Base-by-base conservation (phyloP, 228 moss, liverwort and hornwort species). In the Sphagnum magellanicum region DNA sequence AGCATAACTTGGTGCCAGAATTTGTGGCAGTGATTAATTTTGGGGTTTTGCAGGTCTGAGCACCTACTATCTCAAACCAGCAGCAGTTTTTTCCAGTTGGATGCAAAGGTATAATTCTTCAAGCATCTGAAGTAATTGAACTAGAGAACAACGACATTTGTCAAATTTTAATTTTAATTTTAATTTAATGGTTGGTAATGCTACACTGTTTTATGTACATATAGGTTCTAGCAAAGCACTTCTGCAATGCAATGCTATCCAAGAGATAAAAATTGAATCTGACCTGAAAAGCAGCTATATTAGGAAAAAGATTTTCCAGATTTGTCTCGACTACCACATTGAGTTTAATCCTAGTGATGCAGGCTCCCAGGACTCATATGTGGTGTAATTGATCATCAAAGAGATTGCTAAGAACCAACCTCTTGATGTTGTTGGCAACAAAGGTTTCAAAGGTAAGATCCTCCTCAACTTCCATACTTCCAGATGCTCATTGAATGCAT, bases 341-440 rank as follows among this genome's bases (percentile, higher is more conserved):
- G 90, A 95, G 74, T 87, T 95, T 71, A 91, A 87, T 79, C 95
- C 95, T 9, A 95, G 94, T 71, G 94, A 95, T 82, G 94, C 91
- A 72, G 91, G 94, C 8, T 95, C 88, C 71, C 94, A 90, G 80
- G 94, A 95, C 67, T 86, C 90, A 60, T 91, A 88, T 60, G 94
- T 91, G 14, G 91, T 95, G 13, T 91, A 95, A 70, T 91, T 90
- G 63, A 91, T 95, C 61, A 90, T 95, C 65, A 95, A 95, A 73
- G 91, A 90, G 64, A 91, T 95, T 89, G 90, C 91, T 16, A 91
- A 83, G 73, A 90, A 84, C 52, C 83, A 87, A 49, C 94, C 94
- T 64, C 84, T 95, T 48, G 91, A 95, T 85, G 89, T 91, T 17
- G 67, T 81, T 46, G 87, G 94, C 63, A 83, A 84, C 61, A 92